A percentile compares a stretch with the other conserved stretches of the same genome.
Conservation (phyloP, 129 eudicot genomes). For the Centrapalus pauciflorus region DNA sequence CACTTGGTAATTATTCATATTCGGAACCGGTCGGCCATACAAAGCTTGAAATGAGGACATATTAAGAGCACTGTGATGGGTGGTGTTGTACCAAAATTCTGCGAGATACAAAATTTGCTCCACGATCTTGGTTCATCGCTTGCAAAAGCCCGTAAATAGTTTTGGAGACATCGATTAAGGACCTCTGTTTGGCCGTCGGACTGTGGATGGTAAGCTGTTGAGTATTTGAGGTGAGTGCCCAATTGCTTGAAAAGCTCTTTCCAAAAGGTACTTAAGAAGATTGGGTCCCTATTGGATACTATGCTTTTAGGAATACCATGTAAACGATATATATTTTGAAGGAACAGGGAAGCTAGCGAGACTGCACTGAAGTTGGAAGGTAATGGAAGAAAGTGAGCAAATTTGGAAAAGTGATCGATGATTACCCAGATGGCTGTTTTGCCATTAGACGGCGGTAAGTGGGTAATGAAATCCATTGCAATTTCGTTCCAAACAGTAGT, state of each 20-base stretch:
- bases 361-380: background rate
- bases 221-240: background rate
- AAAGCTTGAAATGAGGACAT: background rate
- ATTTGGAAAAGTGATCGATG: background rate
- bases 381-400: background rate
- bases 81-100: background rate
- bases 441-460: background rate
- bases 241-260: background rate
- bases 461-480: constrained; percentile 9
- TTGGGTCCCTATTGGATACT: background rate
- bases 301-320: constrained; percentile 4
- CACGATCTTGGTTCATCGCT: background rate
- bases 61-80: background rate
- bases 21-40: background rate
- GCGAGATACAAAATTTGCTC: background rate
- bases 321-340: background rate
- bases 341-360: background rate
- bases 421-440: background rate
- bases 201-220: background rate
- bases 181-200: constrained; percentile 2
- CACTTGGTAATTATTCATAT: background rate
- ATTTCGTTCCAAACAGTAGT: background rate
- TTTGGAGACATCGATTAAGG: background rate
- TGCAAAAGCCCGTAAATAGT: background rate
- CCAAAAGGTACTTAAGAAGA: constrained; percentile 10